Conservation (phyloP, 2,329 filamentous ascomycete genomes). For the Diaporthe sp. region DNA sequence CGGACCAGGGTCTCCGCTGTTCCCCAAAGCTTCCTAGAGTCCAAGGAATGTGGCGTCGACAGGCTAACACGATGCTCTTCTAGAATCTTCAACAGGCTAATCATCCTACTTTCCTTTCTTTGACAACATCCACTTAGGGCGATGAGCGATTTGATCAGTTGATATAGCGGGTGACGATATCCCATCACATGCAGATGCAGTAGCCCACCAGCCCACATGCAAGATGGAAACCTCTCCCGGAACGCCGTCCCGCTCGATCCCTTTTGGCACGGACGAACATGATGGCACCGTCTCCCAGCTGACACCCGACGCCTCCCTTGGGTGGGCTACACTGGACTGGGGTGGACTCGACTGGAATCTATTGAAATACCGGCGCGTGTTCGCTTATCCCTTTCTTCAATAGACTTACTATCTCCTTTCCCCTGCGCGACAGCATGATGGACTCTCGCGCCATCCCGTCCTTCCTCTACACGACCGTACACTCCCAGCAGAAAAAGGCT, state of each 20-base stretch:
- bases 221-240: not conserved
- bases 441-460: not conserved
- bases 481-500: not conserved
- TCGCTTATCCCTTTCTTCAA: constrained; percentile 16
- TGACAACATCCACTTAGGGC: not conserved
- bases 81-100: constrained; percentile 7
- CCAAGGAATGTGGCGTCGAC: constrained; percentile 21
- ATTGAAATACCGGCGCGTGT: constrained; percentile 6
- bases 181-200: constrained; percentile 1
- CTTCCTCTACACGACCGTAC: not conserved
- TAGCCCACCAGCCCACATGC: not conserved
- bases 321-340: not conserved
- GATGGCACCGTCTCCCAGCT: not conserved
- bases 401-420: not conserved
- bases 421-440: constrained; percentile 7
- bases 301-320: constrained; percentile 5
- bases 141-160: not conserved
- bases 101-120: not conserved
- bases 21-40: not conserved
- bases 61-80: not conserved
- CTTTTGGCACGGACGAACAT: not conserved
- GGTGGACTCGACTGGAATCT: constrained; percentile 10
- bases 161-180: not conserved
- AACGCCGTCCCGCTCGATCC: constrained; percentile 8
- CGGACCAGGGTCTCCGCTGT: constrained; percentile 13